Evolutionary conservation across 768 basidiomycete genomes (phyloP).

Genomic region (Agrocybe chaxingu): DNA sequence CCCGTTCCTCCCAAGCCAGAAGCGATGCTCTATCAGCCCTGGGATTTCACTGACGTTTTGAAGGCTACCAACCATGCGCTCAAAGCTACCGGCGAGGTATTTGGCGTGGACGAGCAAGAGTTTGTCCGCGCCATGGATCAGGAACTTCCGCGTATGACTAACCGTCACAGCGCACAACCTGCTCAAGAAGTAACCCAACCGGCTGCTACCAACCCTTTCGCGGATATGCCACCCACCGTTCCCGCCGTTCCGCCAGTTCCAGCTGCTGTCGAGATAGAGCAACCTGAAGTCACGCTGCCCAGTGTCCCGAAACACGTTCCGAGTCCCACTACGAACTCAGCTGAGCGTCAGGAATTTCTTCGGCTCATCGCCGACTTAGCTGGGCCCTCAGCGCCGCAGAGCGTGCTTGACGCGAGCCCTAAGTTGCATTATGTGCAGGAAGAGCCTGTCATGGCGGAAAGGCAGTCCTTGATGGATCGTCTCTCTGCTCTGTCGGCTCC

Average conservation of each 20-base stretch:
- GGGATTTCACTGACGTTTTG: constrained; percentile 16
- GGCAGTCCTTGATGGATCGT: too few species aligned
- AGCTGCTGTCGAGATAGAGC: neutral
- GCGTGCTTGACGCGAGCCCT: constrained; percentile 3
- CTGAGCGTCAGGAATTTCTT: constrained; percentile 17
- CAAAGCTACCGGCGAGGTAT: neutral
- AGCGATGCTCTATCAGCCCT: constrained; percentile 17
- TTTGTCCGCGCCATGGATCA: too few species aligned
- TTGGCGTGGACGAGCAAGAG: too few species aligned
- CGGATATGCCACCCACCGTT: constrained; percentile 12
- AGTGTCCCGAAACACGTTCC: constrained; percentile 15
- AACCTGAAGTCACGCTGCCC: constrained; percentile 9
- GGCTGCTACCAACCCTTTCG: constrained; percentile 16
- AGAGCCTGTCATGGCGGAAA: too few species aligned
- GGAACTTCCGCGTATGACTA: neutral
- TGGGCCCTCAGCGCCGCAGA: constrained; percentile 2
- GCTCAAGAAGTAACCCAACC: neutral
- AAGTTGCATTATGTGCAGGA: neutral
- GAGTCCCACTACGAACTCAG: constrained; percentile 18
- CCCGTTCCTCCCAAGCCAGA: constrained; percentile 20
- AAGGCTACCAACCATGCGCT: neutral
- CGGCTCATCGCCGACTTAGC: constrained; percentile 18
- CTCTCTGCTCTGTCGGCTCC: too few species aligned
- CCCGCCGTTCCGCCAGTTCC: neutral
- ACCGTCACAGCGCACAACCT: neutral